These are phyloP conservation scores for Yamadazyma dushanensis DNA, from an alignment of 1,139 yeast genomes.

Conservation along the genomic window DNA sequence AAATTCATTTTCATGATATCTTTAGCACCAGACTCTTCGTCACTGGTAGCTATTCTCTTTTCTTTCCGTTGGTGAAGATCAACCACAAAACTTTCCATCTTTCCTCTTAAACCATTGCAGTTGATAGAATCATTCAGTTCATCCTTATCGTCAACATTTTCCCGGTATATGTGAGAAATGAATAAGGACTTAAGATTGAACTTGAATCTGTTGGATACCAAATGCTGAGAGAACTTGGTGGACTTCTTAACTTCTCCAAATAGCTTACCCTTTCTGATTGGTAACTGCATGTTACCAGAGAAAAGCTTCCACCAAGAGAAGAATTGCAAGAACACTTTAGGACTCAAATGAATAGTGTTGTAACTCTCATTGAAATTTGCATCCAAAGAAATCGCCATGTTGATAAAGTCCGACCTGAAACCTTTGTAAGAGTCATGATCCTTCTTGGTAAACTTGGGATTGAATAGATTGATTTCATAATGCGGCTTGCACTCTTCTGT, in stretches of 20 bases:
- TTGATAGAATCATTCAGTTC: constrained; percentile 19
- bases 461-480: constrained; percentile 60
- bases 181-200: constrained; percentile 41
- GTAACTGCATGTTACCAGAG: constrained; percentile 43
- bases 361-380: constrained; percentile 47
- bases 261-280: constrained; percentile 38
- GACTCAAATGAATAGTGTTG: constrained; percentile 44
- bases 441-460: constrained; percentile 58
- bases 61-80: constrained; percentile 51
- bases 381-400: constrained; percentile 51
- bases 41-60: constrained; percentile 32
- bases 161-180: constrained; percentile 41
- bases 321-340: constrained; percentile 39
- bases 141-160: constrained; percentile 18
- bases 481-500: constrained; percentile 66
- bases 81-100: constrained; percentile 39
- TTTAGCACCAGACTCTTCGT: constrained; percentile 29
- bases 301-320: constrained; percentile 50
- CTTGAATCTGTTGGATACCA: constrained; percentile 41
- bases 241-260: constrained; percentile 39
- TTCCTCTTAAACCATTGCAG: constrained; percentile 43
- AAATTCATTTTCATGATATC: constrained; percentile 45
- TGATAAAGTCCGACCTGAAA: constrained; percentile 42
- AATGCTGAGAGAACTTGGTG: constrained; percentile 44
- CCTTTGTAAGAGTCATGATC: constrained; percentile 41